These are phyloP conservation scores for Penicillium sp. DNA, from an alignment of 2,329 filamentous ascomycete genomes.

Conservation along the genomic window DNA sequence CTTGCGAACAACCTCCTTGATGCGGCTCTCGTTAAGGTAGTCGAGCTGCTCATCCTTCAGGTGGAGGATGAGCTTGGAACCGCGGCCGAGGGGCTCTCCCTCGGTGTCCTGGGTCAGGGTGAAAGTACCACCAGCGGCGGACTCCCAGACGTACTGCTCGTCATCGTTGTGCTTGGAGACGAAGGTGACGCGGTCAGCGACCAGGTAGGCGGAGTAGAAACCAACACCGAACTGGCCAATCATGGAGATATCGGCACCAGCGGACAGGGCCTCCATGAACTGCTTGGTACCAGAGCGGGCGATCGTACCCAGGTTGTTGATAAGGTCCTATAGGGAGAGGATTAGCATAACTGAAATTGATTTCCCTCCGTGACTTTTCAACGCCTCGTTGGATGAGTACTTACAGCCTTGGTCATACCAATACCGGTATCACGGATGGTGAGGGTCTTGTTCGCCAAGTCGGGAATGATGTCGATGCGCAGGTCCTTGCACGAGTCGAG, in stretches of 20 bases:
- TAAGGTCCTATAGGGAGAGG: slow-evolving; percentile 71
- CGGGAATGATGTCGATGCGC: slow-evolving; percentile 96
- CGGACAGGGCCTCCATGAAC: slow-evolving; percentile 99
- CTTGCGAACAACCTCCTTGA: slow-evolving; percentile 99
- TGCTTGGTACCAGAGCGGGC: slow-evolving; percentile 99
- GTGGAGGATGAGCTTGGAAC: slow-evolving; percentile 97
- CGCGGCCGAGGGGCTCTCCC: slow-evolving; percentile 85
- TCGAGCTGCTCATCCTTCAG: slow-evolving; percentile 99
- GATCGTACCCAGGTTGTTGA: slow-evolving; percentile 99
- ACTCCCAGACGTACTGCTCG: slow-evolving; percentile 99
- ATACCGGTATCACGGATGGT: slow-evolving; percentile 98
- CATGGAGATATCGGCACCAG: slow-evolving; percentile 99
- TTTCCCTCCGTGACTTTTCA: background rate
- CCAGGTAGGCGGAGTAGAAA: slow-evolving; percentile 99
- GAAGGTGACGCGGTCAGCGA: slow-evolving; percentile 93
- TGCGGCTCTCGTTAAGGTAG: slow-evolving; percentile 97
- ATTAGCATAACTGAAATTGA: slow-evolving; percentile 7
- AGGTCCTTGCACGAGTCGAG: slow-evolving; percentile 97
- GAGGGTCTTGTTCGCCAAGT: slow-evolving; percentile 96
- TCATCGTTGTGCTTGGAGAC: slow-evolving; percentile 99
- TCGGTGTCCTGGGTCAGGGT: slow-evolving; percentile 87
- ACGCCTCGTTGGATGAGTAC: slow-evolving; percentile 41
- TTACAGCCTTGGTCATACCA: slow-evolving; percentile 99
- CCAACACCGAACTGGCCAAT: slow-evolving; percentile 99
- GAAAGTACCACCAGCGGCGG: slow-evolving; percentile 95